Conservation (phyloP, 805 yeast species). For the Cyberlindnera maritima region DNA sequence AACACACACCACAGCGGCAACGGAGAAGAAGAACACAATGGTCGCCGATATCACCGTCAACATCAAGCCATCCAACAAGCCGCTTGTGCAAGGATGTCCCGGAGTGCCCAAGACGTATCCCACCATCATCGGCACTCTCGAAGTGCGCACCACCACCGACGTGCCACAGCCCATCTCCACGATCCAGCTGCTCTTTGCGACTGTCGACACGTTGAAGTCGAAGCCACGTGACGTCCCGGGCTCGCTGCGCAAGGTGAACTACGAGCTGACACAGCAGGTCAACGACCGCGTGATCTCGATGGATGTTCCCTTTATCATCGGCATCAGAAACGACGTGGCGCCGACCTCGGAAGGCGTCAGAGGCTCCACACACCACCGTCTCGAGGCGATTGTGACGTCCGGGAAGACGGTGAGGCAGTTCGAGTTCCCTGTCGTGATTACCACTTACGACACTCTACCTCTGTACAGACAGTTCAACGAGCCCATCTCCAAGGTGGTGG, state of each 20-base stretch:
- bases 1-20: not conserved
- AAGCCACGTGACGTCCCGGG: conserved; percentile 35
- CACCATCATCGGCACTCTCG: conserved; percentile 54
- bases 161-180: conserved; percentile 44
- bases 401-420: conserved; percentile 13
- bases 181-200: conserved; percentile 46
- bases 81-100: conserved; percentile 64
- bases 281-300: conserved; percentile 46
- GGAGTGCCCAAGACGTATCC: conserved; percentile 64
- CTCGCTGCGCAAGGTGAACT: conserved; percentile 30
- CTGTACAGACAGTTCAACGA: conserved; percentile 53
- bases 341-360: conserved; percentile 50
- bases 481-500: conserved; percentile 41
- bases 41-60: conserved; percentile 23
- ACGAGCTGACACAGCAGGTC: conserved; percentile 35
- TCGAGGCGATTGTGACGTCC: conserved; percentile 34
- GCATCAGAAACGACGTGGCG: conserved; percentile 49
- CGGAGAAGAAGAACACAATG: conserved; percentile 1
- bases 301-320: conserved; percentile 58
- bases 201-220: conserved; percentile 47
- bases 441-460: conserved; percentile 56
- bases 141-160: conserved; percentile 50
- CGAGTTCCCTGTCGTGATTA: conserved; percentile 51
- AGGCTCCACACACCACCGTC: conserved; percentile 38
- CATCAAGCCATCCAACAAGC: conserved; percentile 49